These are phyloP conservation scores for Penstemon newberryi DNA, from an alignment of 257 asterid genomes.

Conservation along the genomic window DNA sequence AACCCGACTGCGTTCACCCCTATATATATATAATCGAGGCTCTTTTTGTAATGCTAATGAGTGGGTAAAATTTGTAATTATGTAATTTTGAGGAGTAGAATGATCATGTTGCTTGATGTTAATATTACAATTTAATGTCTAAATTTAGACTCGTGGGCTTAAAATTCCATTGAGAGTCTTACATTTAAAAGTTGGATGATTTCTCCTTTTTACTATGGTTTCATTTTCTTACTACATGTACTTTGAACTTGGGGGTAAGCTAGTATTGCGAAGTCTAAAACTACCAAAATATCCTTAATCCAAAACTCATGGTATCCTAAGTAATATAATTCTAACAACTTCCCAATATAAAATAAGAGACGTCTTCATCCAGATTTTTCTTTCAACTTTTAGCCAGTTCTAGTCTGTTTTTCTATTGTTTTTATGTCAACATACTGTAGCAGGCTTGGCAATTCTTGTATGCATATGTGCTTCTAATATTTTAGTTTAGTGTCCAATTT, in stretches of 20 bases:
- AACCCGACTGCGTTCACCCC: too few species aligned
- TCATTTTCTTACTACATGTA: neutral
- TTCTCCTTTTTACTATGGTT: neutral
- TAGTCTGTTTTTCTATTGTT: constrained; percentile 8
- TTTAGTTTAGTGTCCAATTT: neutral
- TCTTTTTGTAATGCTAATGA: constrained; percentile 5
- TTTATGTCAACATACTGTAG: constrained; percentile 19
- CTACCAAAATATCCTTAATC: neutral
- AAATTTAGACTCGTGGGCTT: neutral
- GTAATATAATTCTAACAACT: constrained; percentile 19
- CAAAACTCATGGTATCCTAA: neutral
- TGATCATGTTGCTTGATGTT: constrained; percentile 9
- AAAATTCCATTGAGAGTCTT: constrained; percentile 18
- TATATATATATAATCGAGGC: neutral
- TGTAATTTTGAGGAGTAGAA: constrained; percentile 10
- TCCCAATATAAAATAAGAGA: constrained; percentile 14
- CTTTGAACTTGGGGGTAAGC: constrained; percentile 17
- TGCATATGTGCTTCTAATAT: neutral
- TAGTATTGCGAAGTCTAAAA: constrained; percentile 3
- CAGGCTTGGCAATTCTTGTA: constrained; percentile 3
- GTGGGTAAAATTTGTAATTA: neutral
- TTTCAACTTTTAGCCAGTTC: constrained; percentile 1
- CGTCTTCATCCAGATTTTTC: neutral
- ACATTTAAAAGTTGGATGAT: constrained; percentile 19
- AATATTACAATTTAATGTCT: constrained; percentile 13